Evolutionary conservation across 441 rosid species (phyloP), one percentile per base, ranked within the genome.

Genomic region (Erysimum pusillum): DNA sequence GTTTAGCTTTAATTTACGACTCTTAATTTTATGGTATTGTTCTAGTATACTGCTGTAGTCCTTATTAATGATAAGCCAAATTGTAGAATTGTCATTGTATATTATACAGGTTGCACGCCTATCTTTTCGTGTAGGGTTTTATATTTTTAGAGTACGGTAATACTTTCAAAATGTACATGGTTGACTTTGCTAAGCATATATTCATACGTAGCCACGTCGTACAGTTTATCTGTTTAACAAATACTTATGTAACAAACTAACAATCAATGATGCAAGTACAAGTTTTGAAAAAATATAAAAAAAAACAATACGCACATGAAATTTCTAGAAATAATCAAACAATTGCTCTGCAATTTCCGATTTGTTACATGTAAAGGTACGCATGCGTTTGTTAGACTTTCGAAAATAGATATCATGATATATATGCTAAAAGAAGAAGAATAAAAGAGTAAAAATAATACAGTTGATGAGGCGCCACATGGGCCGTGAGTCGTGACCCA

Each of bases 311-410:
- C 17, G 77, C 77, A 72, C 64, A 72, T 72, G 74, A 51, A 42
- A 34, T 72, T 66, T 67, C 74, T 72, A 15, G 64, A 66, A 58
- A 59, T 65, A 0, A 49, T 15, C 42, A 72, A 42, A 66, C 69
- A 34, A 67, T 34, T 72, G 20, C 44, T 59, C 35, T 59, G 48
- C 57, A 39, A 49, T 71, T 64, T 35, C 7, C 20, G 42, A 7
- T 44, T 38, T 34, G 38, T 25, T 51, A 17, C 4, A 48, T 56
- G 42, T 9, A 39, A 61, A 52, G 45, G 45, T 31, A 49, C 36
- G 63, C 81, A 77, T 78, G 81, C 69, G 42, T 20, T 58, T 32
- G 35, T 41, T 77, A 59, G 63, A 59, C 77, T 34, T 77, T 22
- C 46, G 49, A 52, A 6, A 28, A 4, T 32, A 76, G 62, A n/a